These are phyloP conservation scores for Suillus paluster DNA, from an alignment of 768 basidiomycete species.

Conservation along the genomic window DNA sequence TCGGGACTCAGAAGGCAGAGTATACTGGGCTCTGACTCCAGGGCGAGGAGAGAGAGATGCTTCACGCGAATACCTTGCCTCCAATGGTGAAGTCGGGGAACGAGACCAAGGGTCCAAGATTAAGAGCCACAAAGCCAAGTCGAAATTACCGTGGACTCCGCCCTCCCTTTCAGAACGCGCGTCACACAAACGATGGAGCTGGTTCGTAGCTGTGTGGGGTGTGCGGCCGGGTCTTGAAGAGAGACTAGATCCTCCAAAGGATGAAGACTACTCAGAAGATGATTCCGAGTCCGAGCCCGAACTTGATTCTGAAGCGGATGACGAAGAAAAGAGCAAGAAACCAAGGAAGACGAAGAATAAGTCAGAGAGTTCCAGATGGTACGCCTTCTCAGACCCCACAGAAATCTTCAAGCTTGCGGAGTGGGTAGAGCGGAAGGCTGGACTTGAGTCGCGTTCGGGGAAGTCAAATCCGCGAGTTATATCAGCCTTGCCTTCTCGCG, in stretches of 20 bases:
- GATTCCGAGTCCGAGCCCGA: slow-evolving; percentile 22
- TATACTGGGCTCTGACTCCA: slow-evolving; percentile 71
- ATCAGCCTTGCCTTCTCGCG: background rate
- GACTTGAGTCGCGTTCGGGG: slow-evolving; percentile 29
- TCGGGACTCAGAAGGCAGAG: slow-evolving; percentile 65
- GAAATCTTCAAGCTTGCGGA: slow-evolving; percentile 69
- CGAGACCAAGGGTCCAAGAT: slow-evolving; percentile 20
- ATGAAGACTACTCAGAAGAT: slow-evolving; percentile 20
- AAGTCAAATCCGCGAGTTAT: background rate
- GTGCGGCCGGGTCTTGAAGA: slow-evolving; percentile 45
- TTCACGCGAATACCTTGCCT: slow-evolving; percentile 38
- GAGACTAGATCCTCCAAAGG: slow-evolving; percentile 18
- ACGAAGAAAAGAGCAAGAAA: slow-evolving; percentile 42
- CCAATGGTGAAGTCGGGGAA: slow-evolving; percentile 4
- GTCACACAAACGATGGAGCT: slow-evolving; percentile 65
- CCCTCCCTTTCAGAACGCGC: slow-evolving; percentile 54
- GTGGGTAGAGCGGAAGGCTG: slow-evolving; percentile 62
- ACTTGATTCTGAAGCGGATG: slow-evolving; percentile 33
- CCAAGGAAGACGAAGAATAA: background rate
- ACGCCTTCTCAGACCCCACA: slow-evolving; percentile 69
- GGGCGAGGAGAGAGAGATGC: slow-evolving; percentile 59
- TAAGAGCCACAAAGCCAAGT: slow-evolving; percentile 34
- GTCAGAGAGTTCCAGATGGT: slow-evolving; percentile 50
- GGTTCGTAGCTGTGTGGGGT: slow-evolving; percentile 81
- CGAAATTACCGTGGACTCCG: slow-evolving; percentile 43